Conservation (phyloP, 345 rosid genomes). For the Lenwebbia sp. region DNA sequence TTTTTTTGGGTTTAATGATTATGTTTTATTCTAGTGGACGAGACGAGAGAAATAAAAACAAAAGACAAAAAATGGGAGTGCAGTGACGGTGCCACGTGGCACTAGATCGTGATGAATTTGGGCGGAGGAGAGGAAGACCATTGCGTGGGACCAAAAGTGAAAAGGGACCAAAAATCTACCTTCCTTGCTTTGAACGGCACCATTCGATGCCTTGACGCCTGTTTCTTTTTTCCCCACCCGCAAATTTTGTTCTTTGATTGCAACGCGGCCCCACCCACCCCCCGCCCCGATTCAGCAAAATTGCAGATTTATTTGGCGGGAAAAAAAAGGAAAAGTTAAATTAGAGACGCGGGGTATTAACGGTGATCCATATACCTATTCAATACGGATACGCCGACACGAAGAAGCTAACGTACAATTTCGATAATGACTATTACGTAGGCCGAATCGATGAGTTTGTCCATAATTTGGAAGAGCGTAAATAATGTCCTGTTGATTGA, state of each 20-base stretch:
- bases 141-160: background rate
- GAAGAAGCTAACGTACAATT: background rate
- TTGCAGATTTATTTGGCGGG: background rate
- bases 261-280: too few relatives aligned
- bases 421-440: background rate
- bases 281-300: background rate
- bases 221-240: background rate
- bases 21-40: background rate
- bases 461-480: rapidly evolving
- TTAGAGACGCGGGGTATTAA: background rate
- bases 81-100: background rate
- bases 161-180: background rate
- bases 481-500: background rate
- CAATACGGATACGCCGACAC: rapidly evolving
- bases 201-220: background rate
- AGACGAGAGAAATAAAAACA: background rate
- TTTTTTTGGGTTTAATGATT: background rate
- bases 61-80: background rate
- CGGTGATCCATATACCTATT: background rate
- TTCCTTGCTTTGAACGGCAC: background rate
- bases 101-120: background rate
- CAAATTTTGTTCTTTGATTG: background rate
- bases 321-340: background rate
- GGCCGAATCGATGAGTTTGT: background rate
- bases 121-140: background rate